Evolutionary conservation across 2,329 filamentous ascomycete species (phyloP), one percentile per base, ranked within the genome.

Genomic region (Cladosporium colombiae): DNA sequence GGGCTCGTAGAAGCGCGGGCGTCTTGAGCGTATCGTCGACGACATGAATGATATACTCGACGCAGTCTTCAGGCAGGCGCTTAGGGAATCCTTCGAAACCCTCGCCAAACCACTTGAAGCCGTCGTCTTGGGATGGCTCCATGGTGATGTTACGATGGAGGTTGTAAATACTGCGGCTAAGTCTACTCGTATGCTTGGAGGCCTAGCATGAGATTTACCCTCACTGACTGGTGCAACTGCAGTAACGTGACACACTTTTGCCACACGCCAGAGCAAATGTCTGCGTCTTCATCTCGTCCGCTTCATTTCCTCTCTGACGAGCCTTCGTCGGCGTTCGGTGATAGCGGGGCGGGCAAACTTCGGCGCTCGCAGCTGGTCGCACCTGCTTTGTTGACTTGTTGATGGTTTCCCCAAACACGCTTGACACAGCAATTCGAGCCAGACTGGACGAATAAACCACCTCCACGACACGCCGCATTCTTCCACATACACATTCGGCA

Each of bases 21-120:
- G 75, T 77, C 33, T 70, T 66, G 27, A 87, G 78, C 66, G 81
- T 81, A 18, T 83, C 75, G 67, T 91, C 85, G 68, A 94, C 80
- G 61, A 92, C 78, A 74, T 93, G 91, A 29, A 97, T 81, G 63
- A 89, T 86, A 77, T 97, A 97, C 76, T 96, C 91, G 62, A 96
- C 88, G 68, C 88, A 91, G 77, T 96, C 93, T 59, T 97, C 93
- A 0, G 92, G 88, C 0, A 96, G 82, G 66, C 83, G 81, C 75
- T 87, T 89, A 1, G 88, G 87, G 68, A 90, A 88, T 44, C 85
- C 85, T 69, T 82, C 84, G 67, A 89, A 89, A 2, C 85, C 88
- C 70, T 88, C 87, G 61, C 85, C 85, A 67, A 90, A 88, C 82
- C 86, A 89, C 67, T 87, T 87, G 66, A 89, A 80, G 70, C 86